These are phyloP conservation scores for Cucurbita ficifolia DNA, from an alignment of 306 rosid species.

Conservation along the genomic window DNA sequence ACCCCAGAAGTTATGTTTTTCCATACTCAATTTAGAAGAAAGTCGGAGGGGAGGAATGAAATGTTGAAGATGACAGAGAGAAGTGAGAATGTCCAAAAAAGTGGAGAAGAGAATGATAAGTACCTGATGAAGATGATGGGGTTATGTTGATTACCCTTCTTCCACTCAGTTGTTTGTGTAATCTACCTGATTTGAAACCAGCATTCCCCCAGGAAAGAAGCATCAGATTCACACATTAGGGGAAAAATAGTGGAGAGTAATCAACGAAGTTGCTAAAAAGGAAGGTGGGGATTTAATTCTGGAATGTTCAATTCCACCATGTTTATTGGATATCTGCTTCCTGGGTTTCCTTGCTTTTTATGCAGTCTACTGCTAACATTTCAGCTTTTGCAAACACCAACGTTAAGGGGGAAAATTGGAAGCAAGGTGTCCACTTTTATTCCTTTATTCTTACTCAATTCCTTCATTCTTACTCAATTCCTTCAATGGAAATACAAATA, in stretches of 20 bases:
- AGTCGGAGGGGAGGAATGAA: background rate
- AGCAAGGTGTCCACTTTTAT: background rate
- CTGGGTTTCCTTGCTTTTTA: too few species aligned
- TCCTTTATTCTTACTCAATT: background rate
- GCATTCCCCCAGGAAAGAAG: background rate
- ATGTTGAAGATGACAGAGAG: background rate
- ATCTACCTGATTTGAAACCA: background rate
- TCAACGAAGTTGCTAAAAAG: background rate
- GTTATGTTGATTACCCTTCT: background rate
- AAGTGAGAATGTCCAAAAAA: background rate
- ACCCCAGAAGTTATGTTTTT: background rate
- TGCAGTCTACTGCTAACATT: too few species aligned
- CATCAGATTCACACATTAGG: background rate
- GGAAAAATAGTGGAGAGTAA: too few species aligned
- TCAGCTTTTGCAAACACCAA: too few species aligned
- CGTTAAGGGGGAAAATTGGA: background rate
- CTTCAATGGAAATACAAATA: background rate
- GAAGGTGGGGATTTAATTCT: background rate
- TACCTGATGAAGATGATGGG: background rate
- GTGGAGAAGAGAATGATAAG: background rate
- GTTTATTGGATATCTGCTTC: background rate
- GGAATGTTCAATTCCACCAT: background rate
- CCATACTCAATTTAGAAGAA: background rate
- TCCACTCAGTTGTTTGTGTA: background rate
- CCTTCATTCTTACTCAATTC: background rate